Base-by-base conservation (phyloP, 2,329 filamentous ascomycete genomes). In the Bertia moriformis region DNA sequence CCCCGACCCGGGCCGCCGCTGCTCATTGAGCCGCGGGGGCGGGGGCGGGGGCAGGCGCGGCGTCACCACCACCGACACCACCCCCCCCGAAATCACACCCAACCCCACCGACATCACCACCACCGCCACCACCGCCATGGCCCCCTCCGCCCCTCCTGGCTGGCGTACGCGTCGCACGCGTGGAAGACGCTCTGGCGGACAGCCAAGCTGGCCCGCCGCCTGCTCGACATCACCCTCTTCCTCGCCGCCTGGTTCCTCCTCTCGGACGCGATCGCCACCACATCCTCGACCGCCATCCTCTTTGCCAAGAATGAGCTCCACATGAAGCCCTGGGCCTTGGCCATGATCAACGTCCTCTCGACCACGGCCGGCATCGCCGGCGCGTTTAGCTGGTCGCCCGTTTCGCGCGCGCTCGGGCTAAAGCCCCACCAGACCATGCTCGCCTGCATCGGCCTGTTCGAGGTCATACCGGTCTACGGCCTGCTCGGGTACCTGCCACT, bases 301-400 rank as follows among this genome's bases (percentile, higher is more conserved):
- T 98, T 95, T 55, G 91, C 89, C 32, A 96, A 96, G 61, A 96
- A 89, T 0, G 77, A 87, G 45, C 66, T 98, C 5, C 75, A 83
- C 46, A 96, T 98, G 91, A 71, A 79, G 42, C 79, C 88, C 1
- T 86, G 84, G 58, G 83, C 84, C 2, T 63, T 98, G 18, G 91
- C 86, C 4, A 68, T 96, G 55, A 95, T 98, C 56, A 94, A 88
- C 51, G 87, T 96, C 40, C 87, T 95, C 48, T 84, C 83, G 27
- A 96, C 89, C 12, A 61, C 83, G 32, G 78, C 77, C 4, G 91
- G 91, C 19, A 82, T 96, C 12, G 60, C 84, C 7, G 91, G 91
- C 15, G 91, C 91, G 0, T 88, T 96, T 51, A 78, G 79, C 27
- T 98, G 91, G 91, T 77, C 84, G 10, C 79, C 71, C 49, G 65